Evolutionary conservation across 2,329 filamentous ascomycete genomes (phyloP), one percentile per base, ranked within the genome.

Genomic region (Hypomyces perniciosus): DNA sequence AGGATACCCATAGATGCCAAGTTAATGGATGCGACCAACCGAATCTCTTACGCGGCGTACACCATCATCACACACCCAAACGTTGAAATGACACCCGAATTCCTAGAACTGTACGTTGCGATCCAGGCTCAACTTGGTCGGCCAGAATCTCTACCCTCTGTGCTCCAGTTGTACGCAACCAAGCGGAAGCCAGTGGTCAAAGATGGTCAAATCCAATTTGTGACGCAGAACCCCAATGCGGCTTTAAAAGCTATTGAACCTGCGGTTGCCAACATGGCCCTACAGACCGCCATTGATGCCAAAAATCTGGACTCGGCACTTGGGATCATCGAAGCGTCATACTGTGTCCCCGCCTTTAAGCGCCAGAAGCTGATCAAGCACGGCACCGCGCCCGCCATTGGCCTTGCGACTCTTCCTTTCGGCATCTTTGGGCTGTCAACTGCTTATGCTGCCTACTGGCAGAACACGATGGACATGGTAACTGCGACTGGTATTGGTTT

Each of bases 401-500:
- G 78, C 5, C 74, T 76, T 1, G 70, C 78, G 10, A 76, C 84
- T 4, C 77, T 85, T 4, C 88, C 88, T 0, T 62, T 84, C 46
- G 86, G 81, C 54, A 77, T 86, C 30, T 93, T 90, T 62, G 78
- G 80, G 31, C 66, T 90, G 37, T 87, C 89, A 0, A 78, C 79
- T 1, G 65, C 62, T 27, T 73, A 72, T 47, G 70, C 70, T 8
- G 57, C 66, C 30, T 70, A 70, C 57, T 71, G 68, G 66, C 68
- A 71, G 51, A 85, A 84, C 64, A 84, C 84, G n/a, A 89, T 96
- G 80, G 88, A 95, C 57, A 73, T 84, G 1, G 74, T 72, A 29
- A 81, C 80, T 33, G 90, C 90, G 8, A 95, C 89, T 2, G 81
- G 81, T 8, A 81, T 95, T 54, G 85, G 87, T 4, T 90, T 95